Base-by-base conservation (phyloP, 306 rosid species). In the Nissolia schottii region DNA sequence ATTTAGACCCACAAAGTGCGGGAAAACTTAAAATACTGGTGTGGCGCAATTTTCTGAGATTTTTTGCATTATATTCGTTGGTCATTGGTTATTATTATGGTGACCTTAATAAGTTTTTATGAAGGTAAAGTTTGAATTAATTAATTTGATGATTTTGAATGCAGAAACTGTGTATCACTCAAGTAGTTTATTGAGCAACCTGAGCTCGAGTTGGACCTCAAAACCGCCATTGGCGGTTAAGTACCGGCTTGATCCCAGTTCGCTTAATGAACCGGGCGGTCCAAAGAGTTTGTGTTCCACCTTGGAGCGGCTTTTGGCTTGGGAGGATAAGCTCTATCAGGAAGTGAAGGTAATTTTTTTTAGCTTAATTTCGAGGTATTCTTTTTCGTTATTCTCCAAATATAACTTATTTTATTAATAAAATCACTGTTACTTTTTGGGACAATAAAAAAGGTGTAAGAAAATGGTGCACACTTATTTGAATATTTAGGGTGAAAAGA, bases 111-210 rank as follows among this genome's bases (percentile, higher is more conserved):
- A 1, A n/a, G 1, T 14, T 45, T n/a, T 15, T 1, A 3, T 5
- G 11, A 14, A n/a, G n/a, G n/a, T 13, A 43, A n/a, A 22, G 27
- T 50, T 19, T 2, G 23, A 10, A 2, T 43, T 14, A 43, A 25
- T 65, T 65, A 6, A 66, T 2, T 51, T 57, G 62, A 66, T 22
- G 22, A 45, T 46, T 64, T n/a, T 24, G 37, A 53, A 72, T 62
- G 72, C 91, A 94, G 99, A 86, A 87, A 94, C 96, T 3, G 90
- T 94, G 70, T 89, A 94, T 73, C 99, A 94, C 80, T 94, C 99
- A 29, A 91, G 84, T 49, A 88, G 94, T 63, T 56, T 91, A 56
- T 56, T 94, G 50, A 91, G 96, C 81, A 91, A 60, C 54, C 74
- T 94, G 71, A 94, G 91, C 77, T 91, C 95, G 10, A 89, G 64